Base-by-base conservation (phyloP, 2,329 filamentous ascomycete species). In the Fusarium hainanense region DNA sequence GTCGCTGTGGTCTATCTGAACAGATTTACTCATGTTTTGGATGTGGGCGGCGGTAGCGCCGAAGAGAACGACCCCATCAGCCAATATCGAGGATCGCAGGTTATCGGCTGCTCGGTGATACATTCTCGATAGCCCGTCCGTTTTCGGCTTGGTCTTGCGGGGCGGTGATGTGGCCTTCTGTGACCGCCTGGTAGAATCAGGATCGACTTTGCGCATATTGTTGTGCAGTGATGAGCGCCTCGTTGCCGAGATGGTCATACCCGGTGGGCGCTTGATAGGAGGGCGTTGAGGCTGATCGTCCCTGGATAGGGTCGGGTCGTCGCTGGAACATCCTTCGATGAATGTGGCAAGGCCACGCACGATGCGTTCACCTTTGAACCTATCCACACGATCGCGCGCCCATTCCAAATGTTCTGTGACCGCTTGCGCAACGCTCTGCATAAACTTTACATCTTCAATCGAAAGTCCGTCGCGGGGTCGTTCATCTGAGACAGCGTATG, bases 381-480 rank as follows among this genome's bases (percentile, higher is more conserved):
- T 85, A 69, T 84, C 87, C 58, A 82, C 85, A 55, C 79, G 84
- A 65, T 81, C 83, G 67, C 83, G 82, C 46, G 80, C 86, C 80
- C 82, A 85, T 77, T 89, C 88, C 11, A 92, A 76, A 60, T 91
- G 89, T 40, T 88, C 84, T 79, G 89, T 88, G 7, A 89, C 82
- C 6, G 87, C 85, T 20, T 79, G 79, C 1, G 85, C 81, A 77
- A 90, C 82, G 42, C 88, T 87, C 44, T 85, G 82, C 75, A 92
- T 79, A 50, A 88, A 89, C 23, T 82, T 80, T 3, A 85, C 66
- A 51, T 88, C 84, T 11, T 81, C 80, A 0, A 80, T 72, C 13
- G 78, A 79, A 20, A 91, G 72, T 0, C 84, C 85, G 43, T 84
- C 72, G 16, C 87, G 84, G 0, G 86, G 84, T n/a, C 82, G 81